phyloP scores from a whole-genome alignment of 2,329 filamentous ascomycete genomes.

The Taxawa tesnikishii region DNA sequence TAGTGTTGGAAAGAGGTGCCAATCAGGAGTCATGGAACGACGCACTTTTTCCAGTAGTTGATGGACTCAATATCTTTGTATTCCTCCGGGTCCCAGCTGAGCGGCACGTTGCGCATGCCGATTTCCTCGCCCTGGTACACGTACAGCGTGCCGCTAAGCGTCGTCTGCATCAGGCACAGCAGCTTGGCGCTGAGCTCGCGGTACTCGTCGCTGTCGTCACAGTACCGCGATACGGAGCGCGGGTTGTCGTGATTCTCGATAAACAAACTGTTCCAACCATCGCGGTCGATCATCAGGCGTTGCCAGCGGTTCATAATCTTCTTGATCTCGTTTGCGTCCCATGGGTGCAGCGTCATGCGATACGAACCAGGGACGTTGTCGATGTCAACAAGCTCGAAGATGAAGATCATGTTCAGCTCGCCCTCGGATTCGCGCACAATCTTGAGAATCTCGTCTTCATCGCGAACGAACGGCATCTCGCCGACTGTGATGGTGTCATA shows the following conservation, averaged over 20 bases:
- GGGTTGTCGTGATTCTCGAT: constrained; percentile 41
- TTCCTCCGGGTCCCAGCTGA: constrained; percentile 29
- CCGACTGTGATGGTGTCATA: constrained; percentile 49
- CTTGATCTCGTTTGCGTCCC: constrained; percentile 31
- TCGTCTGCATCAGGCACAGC: constrained; percentile 34
- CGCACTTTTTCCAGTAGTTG: constrained; percentile 40
- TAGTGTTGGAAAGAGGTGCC: neutral
- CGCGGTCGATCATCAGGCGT: constrained; percentile 32
- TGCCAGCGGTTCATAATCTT: constrained; percentile 33
- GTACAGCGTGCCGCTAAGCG: constrained; percentile 36
- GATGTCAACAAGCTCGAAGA: constrained; percentile 32
- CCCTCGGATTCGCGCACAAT: constrained; percentile 27
- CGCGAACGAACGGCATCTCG: constrained; percentile 44
- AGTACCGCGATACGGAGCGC: constrained; percentile 35
- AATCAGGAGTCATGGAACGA: neutral
- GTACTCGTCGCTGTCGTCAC: constrained; percentile 32
- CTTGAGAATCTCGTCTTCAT: constrained; percentile 29
- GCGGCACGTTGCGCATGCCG: constrained; percentile 37
- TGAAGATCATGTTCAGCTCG: constrained; percentile 37
- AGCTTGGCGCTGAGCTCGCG: constrained; percentile 35
- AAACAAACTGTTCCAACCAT: constrained; percentile 40
- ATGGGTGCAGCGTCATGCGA: constrained; percentile 25
- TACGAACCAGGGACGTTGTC: constrained; percentile 20
- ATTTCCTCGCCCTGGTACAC: constrained; percentile 41
- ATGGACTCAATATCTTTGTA: constrained; percentile 42